Conservation (phyloP, 345 rosid genomes). For the Eucalyptus regnans region DNA sequence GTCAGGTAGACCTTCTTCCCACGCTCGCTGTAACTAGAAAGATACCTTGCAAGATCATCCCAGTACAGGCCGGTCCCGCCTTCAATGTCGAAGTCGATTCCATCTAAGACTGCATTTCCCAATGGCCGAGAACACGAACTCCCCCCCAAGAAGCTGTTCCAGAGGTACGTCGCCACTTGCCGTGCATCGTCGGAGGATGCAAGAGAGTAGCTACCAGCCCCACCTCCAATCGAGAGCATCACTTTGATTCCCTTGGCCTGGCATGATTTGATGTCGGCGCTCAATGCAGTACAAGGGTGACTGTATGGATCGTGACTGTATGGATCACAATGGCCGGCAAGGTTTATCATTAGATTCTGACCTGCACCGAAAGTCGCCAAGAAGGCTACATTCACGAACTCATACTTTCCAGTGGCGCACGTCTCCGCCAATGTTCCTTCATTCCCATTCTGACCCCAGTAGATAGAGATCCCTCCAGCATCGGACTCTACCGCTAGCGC, state of each 20-base stretch:
- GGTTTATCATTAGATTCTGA: slow-evolving; percentile 27
- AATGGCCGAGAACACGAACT: slow-evolving; percentile 20
- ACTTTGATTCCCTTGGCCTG: slow-evolving; percentile 41
- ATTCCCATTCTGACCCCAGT: slow-evolving; percentile 54
- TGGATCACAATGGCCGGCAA: slow-evolving; percentile 42
- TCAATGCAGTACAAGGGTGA: slow-evolving; percentile 16
- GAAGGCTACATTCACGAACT: slow-evolving; percentile 42
- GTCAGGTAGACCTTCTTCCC: slow-evolving; percentile 43
- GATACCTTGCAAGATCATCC: slow-evolving; percentile 29
- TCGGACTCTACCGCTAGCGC: not conserved
- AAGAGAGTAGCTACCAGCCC: slow-evolving; percentile 29
- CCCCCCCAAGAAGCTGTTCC: slow-evolving; percentile 9
- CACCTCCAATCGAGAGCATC: slow-evolving; percentile 51
- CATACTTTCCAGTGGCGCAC: slow-evolving; percentile 31
- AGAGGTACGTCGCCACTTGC: slow-evolving; percentile 9
- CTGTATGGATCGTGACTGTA: slow-evolving; percentile 17
- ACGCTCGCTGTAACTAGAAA: slow-evolving; percentile 7
- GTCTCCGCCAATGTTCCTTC: slow-evolving; percentile 40
- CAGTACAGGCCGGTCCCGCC: slow-evolving; percentile 20
- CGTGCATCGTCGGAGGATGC: slow-evolving; percentile 30
- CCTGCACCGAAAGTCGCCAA: slow-evolving; percentile 42
- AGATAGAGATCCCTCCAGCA: slow-evolving; percentile 20
- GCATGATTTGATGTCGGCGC: slow-evolving; percentile 25
- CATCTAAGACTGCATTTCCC: slow-evolving; percentile 41
- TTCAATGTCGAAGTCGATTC: slow-evolving; percentile 48